Percentiles rank a stretch among this genome's conserved stretches.
Evolutionary conservation across 129 eudicot genomes (phyloP).

Genomic region (Gnaphalium uliginosum): DNA sequence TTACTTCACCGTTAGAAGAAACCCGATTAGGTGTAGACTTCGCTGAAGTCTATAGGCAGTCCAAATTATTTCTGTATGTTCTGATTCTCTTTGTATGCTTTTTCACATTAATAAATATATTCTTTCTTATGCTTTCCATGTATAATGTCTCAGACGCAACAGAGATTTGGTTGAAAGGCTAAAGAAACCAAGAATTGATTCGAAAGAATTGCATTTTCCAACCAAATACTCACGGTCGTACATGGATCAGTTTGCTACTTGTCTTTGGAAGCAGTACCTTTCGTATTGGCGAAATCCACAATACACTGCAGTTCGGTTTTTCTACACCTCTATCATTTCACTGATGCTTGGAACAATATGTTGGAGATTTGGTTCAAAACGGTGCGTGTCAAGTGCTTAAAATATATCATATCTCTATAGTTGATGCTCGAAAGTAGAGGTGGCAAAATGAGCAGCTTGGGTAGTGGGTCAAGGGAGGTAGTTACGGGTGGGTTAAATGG

Average conservation of each 20-base stretch:
- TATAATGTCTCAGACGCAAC: constrained; percentile 59
- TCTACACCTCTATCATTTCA: constrained; percentile 88
- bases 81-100: constrained; percentile 13
- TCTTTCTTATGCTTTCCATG: constrained; percentile 1
- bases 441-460: constrained; percentile 2
- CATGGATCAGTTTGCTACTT: constrained; percentile 69
- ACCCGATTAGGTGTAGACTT: constrained; percentile 77
- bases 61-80: constrained; percentile 70
- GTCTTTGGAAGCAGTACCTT: constrained; percentile 95
- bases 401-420: background rate
- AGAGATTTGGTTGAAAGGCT: constrained; percentile 78
- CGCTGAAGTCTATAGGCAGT: constrained; percentile 81
- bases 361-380: constrained; percentile 93
- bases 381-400: constrained; percentile 40
- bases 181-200: constrained; percentile 63
- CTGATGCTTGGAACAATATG: constrained; percentile 97
- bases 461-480: background rate
- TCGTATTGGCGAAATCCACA: constrained; percentile 99
- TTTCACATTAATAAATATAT: background rate
- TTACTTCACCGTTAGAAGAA: constrained; percentile 83
- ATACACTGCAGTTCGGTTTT: constrained; percentile 97
- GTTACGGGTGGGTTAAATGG: background rate
- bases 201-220: constrained; percentile 82
- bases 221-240: constrained; percentile 72
- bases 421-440: constrained; percentile 13